phyloP scores from a whole-genome alignment of 2,329 filamentous ascomycete genomes.

The Pseudogymnoascus sp. region DNA sequence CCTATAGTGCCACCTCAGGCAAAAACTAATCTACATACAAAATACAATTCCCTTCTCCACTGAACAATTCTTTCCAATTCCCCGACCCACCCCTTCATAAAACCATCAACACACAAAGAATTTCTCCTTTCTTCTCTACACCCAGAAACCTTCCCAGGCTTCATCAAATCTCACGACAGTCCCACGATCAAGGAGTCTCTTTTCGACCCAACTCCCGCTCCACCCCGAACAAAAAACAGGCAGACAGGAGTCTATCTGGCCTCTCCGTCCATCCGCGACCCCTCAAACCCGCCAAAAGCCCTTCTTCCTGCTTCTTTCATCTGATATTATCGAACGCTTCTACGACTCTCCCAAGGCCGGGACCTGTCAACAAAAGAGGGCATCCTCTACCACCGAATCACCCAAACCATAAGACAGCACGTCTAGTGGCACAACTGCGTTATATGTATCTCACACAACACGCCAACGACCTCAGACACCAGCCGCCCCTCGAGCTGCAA shows the following conservation, averaged over 20 bases:
- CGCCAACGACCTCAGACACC: conserved; percentile 86
- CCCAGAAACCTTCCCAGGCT: background rate
- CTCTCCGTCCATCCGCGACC: conserved; percentile 13
- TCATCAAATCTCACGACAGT: background rate
- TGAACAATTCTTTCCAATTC: conserved; percentile 7
- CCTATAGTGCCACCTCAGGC: conserved; percentile 4
- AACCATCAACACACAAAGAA: conserved; percentile 1
- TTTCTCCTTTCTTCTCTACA: background rate
- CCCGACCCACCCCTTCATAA: conserved; percentile 2
- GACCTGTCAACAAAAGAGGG: conserved; percentile 15
- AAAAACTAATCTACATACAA: conserved; percentile 6
- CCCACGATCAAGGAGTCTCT: background rate
- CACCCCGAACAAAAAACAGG: background rate
- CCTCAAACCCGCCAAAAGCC: conserved; percentile 1
- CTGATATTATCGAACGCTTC: conserved; percentile 10
- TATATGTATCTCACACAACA: conserved; percentile 39
- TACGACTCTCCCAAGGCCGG: conserved; percentile 6
- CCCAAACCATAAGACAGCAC: conserved; percentile 24
- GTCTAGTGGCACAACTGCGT: conserved; percentile 29
- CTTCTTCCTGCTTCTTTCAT: conserved; percentile 8
- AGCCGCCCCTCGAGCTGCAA: conserved; percentile 91
- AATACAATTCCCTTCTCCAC: conserved; percentile 7
- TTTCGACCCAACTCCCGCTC: background rate
- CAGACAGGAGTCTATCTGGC: conserved; percentile 4
- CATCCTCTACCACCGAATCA: conserved; percentile 17